Conservation (phyloP, 768 basidiomycete genomes). For the Boletus pseudopeckii region DNA sequence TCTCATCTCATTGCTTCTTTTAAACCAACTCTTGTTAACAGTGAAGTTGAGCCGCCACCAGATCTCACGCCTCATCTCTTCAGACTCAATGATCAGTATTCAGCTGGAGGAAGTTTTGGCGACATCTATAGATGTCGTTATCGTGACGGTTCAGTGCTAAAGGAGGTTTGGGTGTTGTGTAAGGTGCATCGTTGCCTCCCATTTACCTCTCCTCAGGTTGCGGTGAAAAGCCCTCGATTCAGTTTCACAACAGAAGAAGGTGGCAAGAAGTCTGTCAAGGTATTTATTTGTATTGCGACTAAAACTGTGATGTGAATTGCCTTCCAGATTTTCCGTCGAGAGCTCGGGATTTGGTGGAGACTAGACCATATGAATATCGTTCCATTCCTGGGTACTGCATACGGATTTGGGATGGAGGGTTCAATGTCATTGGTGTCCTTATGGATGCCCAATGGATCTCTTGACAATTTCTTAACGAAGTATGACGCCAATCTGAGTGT, state of each 20-base stretch:
- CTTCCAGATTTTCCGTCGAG: conserved; percentile 23
- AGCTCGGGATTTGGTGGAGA: conserved; percentile 27
- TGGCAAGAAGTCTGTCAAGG: background rate
- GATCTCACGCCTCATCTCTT: conserved; percentile 9
- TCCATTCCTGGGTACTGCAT: conserved; percentile 26
- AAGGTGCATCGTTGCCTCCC: background rate
- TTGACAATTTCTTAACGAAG: conserved; percentile 18
- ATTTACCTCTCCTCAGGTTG: conserved; percentile 8
- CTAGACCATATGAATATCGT: conserved; percentile 24
- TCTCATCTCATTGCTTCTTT: too few relatives aligned
- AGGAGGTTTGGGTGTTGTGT: background rate
- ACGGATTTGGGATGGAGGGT: conserved; percentile 23
- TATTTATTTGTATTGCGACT: background rate
- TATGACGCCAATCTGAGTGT: background rate
- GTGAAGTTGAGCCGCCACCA: background rate
- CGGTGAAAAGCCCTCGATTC: conserved; percentile 17
- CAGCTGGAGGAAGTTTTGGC: conserved; percentile 10
- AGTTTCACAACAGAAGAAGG: background rate
- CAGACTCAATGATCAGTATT: background rate
- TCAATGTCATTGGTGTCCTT: conserved; percentile 27
- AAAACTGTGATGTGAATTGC: background rate
- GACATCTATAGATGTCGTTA: conserved; percentile 14
- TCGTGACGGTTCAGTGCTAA: background rate
- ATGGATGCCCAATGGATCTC: conserved; percentile 28
- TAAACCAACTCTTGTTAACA: background rate